Conservation (phyloP, 257 asterid species). For the Fraxinus pennsylvanica region DNA sequence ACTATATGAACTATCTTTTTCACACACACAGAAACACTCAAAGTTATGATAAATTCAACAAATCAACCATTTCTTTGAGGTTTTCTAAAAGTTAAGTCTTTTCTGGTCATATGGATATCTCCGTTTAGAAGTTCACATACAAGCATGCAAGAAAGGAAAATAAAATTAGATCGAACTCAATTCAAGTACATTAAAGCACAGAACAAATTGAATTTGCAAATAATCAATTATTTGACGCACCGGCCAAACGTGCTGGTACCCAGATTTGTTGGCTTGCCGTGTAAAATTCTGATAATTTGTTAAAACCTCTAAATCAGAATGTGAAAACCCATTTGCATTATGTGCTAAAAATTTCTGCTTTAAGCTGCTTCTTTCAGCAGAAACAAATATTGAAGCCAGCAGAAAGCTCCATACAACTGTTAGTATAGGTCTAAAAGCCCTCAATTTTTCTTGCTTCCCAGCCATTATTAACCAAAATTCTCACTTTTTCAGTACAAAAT, state of each 20-base stretch:
- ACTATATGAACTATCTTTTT: too few species aligned
- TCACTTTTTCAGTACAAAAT: too few species aligned
- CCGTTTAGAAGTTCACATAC: not conserved
- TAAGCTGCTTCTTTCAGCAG: constrained; percentile 43
- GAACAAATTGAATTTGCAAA: not conserved
- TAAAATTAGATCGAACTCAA: not conserved
- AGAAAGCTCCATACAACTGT: constrained; percentile 43
- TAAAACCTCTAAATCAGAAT: constrained; percentile 14
- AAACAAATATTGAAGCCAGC: constrained; percentile 43
- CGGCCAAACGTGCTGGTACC: constrained; percentile 56
- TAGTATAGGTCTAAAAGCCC: constrained; percentile 33
- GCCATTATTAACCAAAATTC: not conserved
- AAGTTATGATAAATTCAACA: too few species aligned
- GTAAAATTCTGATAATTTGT: constrained; percentile 29
- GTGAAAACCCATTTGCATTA: constrained; percentile 2
- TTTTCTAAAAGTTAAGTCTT: too few species aligned
- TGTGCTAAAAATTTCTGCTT: constrained; percentile 27
- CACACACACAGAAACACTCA: too few species aligned
- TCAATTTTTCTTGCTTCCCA: constrained; percentile 34
- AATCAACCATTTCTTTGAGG: too few species aligned
- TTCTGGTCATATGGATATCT: too few species aligned
- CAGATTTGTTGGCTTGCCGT: constrained; percentile 40
- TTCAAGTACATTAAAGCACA: not conserved
- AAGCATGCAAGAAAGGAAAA: not conserved
- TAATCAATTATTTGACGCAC: constrained; percentile 29